A percentile compares a stretch with the other conserved stretches of the same genome.
Evolutionary conservation across 192 early-diverging fungal genomes (phyloP).

Genomic region (Coemansia sp.): DNA sequence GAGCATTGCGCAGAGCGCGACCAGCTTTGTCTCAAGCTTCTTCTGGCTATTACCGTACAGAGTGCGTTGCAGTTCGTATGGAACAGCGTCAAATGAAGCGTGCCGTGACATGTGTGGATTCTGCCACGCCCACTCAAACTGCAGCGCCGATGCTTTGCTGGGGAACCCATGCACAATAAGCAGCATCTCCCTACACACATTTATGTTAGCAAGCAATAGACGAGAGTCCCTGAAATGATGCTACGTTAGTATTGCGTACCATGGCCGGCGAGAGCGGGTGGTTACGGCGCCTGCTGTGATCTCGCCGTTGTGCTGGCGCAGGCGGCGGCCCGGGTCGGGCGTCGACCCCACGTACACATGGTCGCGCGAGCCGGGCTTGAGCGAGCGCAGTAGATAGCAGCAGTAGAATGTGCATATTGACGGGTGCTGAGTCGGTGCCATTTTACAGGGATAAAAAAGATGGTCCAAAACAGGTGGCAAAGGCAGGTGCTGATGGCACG

Average conservation of each 20-base stretch:
- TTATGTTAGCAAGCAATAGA: neutral
- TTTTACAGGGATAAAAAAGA: neutral
- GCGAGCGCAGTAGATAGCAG: slow-evolving; percentile 50
- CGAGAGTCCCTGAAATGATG: neutral
- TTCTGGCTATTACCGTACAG: slow-evolving; percentile 39
- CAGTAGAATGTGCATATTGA: slow-evolving; percentile 40
- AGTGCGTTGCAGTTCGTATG: slow-evolving; percentile 21
- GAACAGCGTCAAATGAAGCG: slow-evolving; percentile 25
- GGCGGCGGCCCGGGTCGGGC: slow-evolving; percentile 41
- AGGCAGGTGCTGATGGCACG: neutral
- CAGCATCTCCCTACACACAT: slow-evolving; percentile 39
- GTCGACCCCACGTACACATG: slow-evolving; percentile 54
- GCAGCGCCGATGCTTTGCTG: slow-evolving; percentile 42
- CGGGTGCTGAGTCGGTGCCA: neutral
- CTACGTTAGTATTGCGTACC: slow-evolving; percentile 17
- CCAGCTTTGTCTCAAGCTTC: slow-evolving; percentile 41
- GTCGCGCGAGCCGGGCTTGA: slow-evolving; percentile 32
- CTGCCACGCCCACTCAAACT: slow-evolving; percentile 57
- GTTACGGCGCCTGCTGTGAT: slow-evolving; percentile 37
- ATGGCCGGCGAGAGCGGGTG: slow-evolving; percentile 37
- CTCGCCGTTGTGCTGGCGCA: slow-evolving; percentile 56
- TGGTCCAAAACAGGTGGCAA: neutral
- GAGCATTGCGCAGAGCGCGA: slow-evolving; percentile 34
- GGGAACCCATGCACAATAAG: slow-evolving; percentile 50
- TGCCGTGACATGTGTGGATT: slow-evolving; percentile 48